Base-by-base conservation (phyloP, 2,329 filamentous ascomycete genomes). In the Bertia moriformis region DNA sequence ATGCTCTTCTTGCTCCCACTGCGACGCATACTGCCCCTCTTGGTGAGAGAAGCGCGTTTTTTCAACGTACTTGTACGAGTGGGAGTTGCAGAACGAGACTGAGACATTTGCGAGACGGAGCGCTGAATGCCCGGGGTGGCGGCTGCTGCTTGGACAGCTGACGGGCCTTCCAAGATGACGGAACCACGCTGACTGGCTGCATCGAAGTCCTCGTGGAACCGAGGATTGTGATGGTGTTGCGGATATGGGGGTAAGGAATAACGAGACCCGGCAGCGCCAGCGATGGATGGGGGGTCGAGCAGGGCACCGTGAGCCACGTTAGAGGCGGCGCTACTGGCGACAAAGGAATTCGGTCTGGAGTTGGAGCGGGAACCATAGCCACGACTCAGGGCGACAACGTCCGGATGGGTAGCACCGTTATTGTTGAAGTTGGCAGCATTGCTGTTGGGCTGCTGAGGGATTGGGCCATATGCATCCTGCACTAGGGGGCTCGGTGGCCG, bases 31-130 rank as follows among this genome's bases (percentile, higher is more conserved):
- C 86, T 93, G 29, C 67, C 71, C 43, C 69, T 76, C 50, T 82
- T 74, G 47, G 79, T 79, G 42, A 95, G 55, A 7, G 87, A 93
- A 18, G 66, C 66, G 60, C 86, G 91, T 68, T 96, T 96, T 66
- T 85, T 91, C 49, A 96, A 67, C 0, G 88, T 95, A 43, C 85
- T 84, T 10, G 10, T 14, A 10, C 32, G 10, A 10, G 32, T 18
- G 7, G 32, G 32, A 10, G 15, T 10, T 7, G 32, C 32, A 14
- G 32, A 35, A 10, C 32, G 12, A 18, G 32, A 10, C 7, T 10
- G 32, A 7, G 32, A 35, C 10, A 10, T 17, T 18, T 10, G 10
- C 32, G 32, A 35, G 10, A 15, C 32, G 10, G 32, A 35, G 15
- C 32, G 32, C 32, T 35, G 32, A 7, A 35, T 7, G 17, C 32